Evolutionary conservation across 331 rosid genomes (phyloP).

Genomic region (Telfairia occidentalis): DNA sequence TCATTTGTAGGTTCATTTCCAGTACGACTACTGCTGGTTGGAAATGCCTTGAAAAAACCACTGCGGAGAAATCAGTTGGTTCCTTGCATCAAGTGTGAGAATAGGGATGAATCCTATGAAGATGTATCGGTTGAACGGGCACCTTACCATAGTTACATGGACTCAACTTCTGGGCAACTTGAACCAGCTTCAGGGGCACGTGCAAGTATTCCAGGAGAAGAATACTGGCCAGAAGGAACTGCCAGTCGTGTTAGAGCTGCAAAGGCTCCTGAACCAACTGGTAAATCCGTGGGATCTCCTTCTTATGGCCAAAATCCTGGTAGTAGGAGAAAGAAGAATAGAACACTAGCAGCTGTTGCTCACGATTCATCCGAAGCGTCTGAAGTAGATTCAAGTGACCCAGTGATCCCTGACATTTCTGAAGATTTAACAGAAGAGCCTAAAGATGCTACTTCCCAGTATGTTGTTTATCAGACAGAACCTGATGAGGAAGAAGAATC

Average conservation of each 20-base stretch:
- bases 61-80: constrained; percentile 26
- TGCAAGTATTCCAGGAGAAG: constrained; percentile 73
- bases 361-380: constrained; percentile 20
- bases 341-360: constrained; percentile 33
- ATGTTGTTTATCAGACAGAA: constrained; percentile 65
- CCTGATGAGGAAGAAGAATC: constrained; percentile 56
- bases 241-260: constrained; percentile 76
- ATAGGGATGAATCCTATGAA: constrained; percentile 39
- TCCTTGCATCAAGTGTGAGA: constrained; percentile 59
- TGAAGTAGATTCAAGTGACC: constrained; percentile 31
- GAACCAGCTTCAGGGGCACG: constrained; percentile 99
- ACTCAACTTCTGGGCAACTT: constrained; percentile 86
- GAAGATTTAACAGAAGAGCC: constrained; percentile 50
- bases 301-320: constrained; percentile 84
- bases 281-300: constrained; percentile 59
- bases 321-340: constrained; percentile 81
- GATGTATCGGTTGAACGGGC: constrained; percentile 63
- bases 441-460: constrained; percentile 47
- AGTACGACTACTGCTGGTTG: constrained; percentile 37
- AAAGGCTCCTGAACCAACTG: constrained; percentile 68
- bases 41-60: constrained; percentile 33
- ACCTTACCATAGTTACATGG: constrained; percentile 71
- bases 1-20: constrained; percentile 49
- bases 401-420: constrained; percentile 22
- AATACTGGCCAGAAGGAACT: constrained; percentile 97